A percentile compares a stretch with the other conserved stretches of the same genome.
Conservation (phyloP, 1,139 yeast genomes). For the Kodamaea derodonti region DNA sequence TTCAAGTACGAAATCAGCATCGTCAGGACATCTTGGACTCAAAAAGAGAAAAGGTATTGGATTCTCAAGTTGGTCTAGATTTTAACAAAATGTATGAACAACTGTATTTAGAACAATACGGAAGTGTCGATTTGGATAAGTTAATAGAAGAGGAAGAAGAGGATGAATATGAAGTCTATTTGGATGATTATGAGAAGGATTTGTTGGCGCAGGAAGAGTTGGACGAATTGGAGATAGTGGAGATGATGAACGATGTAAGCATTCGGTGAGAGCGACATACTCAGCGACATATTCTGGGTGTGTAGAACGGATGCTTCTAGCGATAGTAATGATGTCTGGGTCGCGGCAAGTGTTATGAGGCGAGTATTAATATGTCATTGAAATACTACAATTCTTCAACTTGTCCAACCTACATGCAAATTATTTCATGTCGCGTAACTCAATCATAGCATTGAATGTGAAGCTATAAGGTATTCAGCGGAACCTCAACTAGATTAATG, state of each 20-base stretch:
- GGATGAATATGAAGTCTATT: slow-evolving; percentile 10
- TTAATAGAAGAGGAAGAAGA: slow-evolving; percentile 30
- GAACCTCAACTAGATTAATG: too few species aligned
- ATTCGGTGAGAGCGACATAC: too few species aligned
- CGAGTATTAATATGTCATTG: too few species aligned
- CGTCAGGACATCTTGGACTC: slow-evolving; percentile 20
- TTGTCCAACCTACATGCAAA: too few species aligned
- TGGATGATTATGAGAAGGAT: slow-evolving; percentile 12
- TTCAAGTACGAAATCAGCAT: slow-evolving; percentile 27
- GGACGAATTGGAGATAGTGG: slow-evolving; percentile 22
- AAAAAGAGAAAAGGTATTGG: slow-evolving; percentile 23
- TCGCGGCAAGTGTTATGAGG: too few species aligned
- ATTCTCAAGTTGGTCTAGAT: slow-evolving; percentile 21
- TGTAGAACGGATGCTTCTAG: too few species aligned
- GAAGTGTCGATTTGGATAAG: slow-evolving; percentile 24
- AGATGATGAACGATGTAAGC: slow-evolving; percentile 14
- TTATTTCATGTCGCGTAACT: too few species aligned
- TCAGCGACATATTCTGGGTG: too few species aligned
- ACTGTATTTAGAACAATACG: slow-evolving; percentile 15
- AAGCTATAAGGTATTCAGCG: too few species aligned
- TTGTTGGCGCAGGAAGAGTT: slow-evolving; percentile 15
- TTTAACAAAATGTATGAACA: slow-evolving; percentile 14
- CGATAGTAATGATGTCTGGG: too few species aligned
- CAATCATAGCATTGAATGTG: too few species aligned
- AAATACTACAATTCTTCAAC: too few species aligned